These are phyloP conservation scores for Cucurbita pepo DNA, from an alignment of 306 rosid genomes.

Conservation along the genomic window DNA sequence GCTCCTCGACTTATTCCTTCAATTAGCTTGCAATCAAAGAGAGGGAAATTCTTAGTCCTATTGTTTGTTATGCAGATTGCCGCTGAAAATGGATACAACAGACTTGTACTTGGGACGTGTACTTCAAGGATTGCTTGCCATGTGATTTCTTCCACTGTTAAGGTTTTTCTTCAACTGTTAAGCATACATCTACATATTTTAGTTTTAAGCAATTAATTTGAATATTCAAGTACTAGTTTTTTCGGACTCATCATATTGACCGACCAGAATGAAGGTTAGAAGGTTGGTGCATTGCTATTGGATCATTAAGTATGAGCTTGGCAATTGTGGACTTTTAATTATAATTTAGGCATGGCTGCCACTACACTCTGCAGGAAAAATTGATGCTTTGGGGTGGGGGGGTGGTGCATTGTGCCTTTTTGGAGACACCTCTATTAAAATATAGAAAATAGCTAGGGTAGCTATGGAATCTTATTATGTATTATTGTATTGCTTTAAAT, in stretches of 20 bases:
- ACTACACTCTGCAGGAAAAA: too few species aligned
- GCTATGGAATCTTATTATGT: neutral
- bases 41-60: neutral
- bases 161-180: slow-evolving; percentile 26
- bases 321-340: too few species aligned
- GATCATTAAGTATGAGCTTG: too few species aligned
- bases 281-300: too few species aligned
- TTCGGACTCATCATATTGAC: neutral
- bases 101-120: slow-evolving; percentile 66
- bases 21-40: neutral
- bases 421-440: too few species aligned
- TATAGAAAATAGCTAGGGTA: neutral
- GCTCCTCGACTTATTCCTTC: slow-evolving; percentile 5
- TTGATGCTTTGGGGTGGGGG: too few species aligned
- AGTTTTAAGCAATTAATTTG: neutral
- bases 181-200: neutral
- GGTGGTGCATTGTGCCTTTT: too few species aligned
- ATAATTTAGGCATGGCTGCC: too few species aligned
- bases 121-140: slow-evolving; percentile 77
- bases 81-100: slow-evolving; percentile 64
- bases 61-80: slow-evolving; percentile 28
- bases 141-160: slow-evolving; percentile 72
- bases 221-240: neutral
- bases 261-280: too few species aligned
- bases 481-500: neutral